These are phyloP conservation scores for Chrysoporthe cubensis DNA, from an alignment of 2,329 filamentous ascomycete species.

Conservation along the genomic window DNA sequence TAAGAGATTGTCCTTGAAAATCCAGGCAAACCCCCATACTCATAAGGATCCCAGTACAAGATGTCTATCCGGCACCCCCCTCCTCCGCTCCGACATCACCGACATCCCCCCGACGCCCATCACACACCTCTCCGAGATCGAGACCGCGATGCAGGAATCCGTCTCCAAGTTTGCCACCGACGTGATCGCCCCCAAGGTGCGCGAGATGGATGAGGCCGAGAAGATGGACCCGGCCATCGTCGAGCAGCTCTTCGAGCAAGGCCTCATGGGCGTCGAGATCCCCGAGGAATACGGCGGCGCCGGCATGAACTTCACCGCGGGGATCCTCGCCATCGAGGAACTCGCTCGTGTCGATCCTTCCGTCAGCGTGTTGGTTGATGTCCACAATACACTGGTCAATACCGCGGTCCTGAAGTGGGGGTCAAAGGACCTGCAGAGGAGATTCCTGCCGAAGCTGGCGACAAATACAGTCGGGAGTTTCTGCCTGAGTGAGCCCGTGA, in stretches of 20 bases:
- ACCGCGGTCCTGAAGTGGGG: conserved; percentile 88
- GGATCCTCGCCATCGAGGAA: conserved; percentile 97
- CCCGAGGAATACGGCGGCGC: conserved; percentile 96
- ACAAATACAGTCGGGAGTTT: conserved; percentile 91
- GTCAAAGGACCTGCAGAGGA: conserved; percentile 75
- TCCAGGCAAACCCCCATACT: conserved; percentile 8
- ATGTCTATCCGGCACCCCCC: conserved; percentile 63
- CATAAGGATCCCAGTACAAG: conserved; percentile 43
- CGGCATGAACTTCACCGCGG: conserved; percentile 98
- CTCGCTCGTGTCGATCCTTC: conserved; percentile 91
- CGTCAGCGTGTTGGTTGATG: conserved; percentile 92
- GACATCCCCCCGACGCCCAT: conserved; percentile 89
- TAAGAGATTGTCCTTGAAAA: conserved; percentile 31
- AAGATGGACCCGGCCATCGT: conserved; percentile 86
- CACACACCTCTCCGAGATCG: conserved; percentile 87
- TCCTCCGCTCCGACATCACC: conserved; percentile 66
- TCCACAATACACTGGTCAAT: conserved; percentile 98
- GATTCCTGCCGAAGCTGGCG: conserved; percentile 86
- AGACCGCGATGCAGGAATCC: conserved; percentile 84
- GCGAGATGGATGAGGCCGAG: conserved; percentile 98
- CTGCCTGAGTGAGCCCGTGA: conserved; percentile 89
- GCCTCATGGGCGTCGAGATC: conserved; percentile 96
- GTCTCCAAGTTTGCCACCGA: conserved; percentile 92
- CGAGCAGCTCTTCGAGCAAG: conserved; percentile 95
- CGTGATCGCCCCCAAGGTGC: conserved; percentile 84